A percentile compares a stretch with the other conserved stretches of the same genome.
Evolutionary conservation across 176 grass and related monocot species (phyloP).

Genomic region (Carex scoparia): DNA sequence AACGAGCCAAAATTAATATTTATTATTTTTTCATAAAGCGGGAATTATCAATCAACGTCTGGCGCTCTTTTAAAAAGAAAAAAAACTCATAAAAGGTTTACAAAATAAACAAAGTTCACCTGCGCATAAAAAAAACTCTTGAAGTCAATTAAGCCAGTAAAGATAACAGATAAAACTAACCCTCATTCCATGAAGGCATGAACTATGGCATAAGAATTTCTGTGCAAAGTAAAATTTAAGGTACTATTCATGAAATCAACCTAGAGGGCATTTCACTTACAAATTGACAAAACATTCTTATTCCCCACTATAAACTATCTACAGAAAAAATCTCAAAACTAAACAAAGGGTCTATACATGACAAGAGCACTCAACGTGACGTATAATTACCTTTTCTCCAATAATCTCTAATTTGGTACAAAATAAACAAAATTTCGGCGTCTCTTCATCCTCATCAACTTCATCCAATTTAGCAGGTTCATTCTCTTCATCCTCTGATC

Average conservation of each 20-base stretch:
- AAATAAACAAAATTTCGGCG: constrained; percentile 36
- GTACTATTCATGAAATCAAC: neutral
- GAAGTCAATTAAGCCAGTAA: neutral
- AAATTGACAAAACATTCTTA: neutral
- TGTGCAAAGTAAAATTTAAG: neutral
- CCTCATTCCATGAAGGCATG: no score
- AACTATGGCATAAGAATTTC: neutral
- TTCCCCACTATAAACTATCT: neutral
- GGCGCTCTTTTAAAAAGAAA: no score
- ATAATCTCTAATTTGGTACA: constrained; percentile 33
- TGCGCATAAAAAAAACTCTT: neutral
- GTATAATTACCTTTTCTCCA: constrained; percentile 21
- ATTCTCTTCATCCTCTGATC: constrained; percentile 8
- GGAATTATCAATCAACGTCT: no score
- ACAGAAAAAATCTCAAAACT: constrained; percentile 15
- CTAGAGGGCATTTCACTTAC: neutral
- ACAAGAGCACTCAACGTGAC: constrained; percentile 41
- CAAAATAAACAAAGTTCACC: no score
- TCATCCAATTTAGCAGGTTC: neutral
- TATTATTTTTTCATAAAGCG: no score
- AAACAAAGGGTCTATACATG: neutral
- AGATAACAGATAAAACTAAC: neutral
- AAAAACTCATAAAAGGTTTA: neutral
- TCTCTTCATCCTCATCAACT: constrained; percentile 31
- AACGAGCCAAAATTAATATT: no score